A percentile compares a stretch with the other conserved stretches of the same genome.
Evolutionary conservation across 2,329 filamentous ascomycete genomes (phyloP).

Genomic region (Aspergillus quadrilineatus): DNA sequence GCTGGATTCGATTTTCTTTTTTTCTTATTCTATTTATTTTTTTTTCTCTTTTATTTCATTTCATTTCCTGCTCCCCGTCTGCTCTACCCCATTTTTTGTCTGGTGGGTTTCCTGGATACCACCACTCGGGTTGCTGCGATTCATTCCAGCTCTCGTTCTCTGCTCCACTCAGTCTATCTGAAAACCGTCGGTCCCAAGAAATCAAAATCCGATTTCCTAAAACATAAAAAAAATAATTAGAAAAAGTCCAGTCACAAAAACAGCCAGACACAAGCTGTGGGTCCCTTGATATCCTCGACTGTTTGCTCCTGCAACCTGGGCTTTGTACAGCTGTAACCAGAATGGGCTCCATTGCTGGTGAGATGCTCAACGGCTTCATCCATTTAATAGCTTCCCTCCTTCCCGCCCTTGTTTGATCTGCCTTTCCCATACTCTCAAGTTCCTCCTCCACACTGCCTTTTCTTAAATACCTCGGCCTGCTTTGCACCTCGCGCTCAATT

Average conservation of each 20-base stretch:
- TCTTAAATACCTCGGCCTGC: conserved; percentile 1
- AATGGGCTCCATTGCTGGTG: conserved; percentile 25
- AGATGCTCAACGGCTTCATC: conserved; percentile 20
- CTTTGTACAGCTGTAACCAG: conserved; percentile 38
- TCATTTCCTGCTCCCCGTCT: conserved; percentile 17
- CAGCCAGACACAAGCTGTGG: conserved; percentile 23
- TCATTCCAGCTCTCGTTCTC: conserved; percentile 19
- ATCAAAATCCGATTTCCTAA: conserved; percentile 16
- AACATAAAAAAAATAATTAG: conserved; percentile 16
- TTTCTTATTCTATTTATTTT: conserved; percentile 2
- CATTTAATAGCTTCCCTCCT: conserved; percentile 28
- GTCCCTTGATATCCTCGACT: conserved; percentile 30
- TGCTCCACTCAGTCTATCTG: conserved; percentile 18
- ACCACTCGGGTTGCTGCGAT: conserved; percentile 29
- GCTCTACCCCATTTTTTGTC: conserved; percentile 19
- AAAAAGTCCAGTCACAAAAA: conserved; percentile 11
- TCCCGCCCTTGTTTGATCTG: conserved; percentile 24
- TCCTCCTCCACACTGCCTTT: neutral
- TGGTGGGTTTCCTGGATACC: conserved; percentile 16
- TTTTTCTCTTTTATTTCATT: conserved; percentile 2
- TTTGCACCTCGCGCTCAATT: conserved; percentile 1
- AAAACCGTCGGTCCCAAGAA: conserved; percentile 20
- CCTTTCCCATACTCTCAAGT: conserved; percentile 6
- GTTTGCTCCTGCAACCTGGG: conserved; percentile 33
- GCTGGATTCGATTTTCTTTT: conserved; percentile 7